Evolutionary conservation across 441 rosid genomes (phyloP), one percentile per base, ranked within the genome.

Genomic region (Gossypium davidsonii): DNA sequence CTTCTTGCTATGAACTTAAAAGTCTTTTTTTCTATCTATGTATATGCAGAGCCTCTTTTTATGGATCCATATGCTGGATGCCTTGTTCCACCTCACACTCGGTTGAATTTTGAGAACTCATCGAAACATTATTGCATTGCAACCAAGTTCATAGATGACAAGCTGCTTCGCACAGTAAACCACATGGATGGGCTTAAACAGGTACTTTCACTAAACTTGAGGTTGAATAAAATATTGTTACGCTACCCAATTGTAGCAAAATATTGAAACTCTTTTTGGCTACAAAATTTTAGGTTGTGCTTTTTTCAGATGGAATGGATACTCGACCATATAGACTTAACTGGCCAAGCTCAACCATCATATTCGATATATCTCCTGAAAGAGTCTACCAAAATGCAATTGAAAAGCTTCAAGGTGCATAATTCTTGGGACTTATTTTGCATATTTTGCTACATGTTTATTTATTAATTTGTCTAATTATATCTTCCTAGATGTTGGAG

Each of bases 301-400:
- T 95, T 77, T 81, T 95, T 74, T 84, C 96, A 21, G 95, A 95
- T 81, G 99, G 99, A 17, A 90, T 92, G 98, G 98, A 90, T 71
- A 95, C 99, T 82, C 85, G 96, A 52, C 96, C 96, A 20, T 95
- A 87, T 78, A 85, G 99, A 77, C 96, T 95, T 56, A 85, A 84
- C 28, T 95, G 98, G 96, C 98, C 95, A 65, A 74, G 84, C 81
- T 91, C 96, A 1, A 89, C 98, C 74, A 76, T 92, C 59, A 86
- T 91, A 72, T 95, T 88, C 79, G 97, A 92, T 79, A 70, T 91
- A 37, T 95, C 98, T 58, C 89, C 93, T 0, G 87, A 86, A 58
- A 84, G 76, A 57, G 83, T 91, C 56, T 95, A 87, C 72, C 79
- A 78, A 73, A 70, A 55, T 12, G 85, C 99, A 44, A 77, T 86